Evolutionary conservation across 371 early-diverging fungal genomes (phyloP).

Genomic region (Chytridium lagenaria): DNA sequence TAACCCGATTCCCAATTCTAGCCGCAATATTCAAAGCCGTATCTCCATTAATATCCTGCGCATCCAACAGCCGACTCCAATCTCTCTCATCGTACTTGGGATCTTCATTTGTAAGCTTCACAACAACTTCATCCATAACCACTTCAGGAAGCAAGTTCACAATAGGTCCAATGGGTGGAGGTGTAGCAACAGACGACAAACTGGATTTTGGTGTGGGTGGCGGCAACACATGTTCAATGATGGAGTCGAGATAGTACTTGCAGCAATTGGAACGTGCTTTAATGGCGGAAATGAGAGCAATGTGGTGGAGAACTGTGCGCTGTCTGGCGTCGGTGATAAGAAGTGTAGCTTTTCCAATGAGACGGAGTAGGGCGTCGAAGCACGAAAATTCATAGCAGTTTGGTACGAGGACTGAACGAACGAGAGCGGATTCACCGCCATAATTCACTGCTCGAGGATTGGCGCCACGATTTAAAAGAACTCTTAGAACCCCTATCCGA

Average conservation of each 20-base stretch:
- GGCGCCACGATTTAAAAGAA: constrained; percentile 78
- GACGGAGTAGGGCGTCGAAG: constrained; percentile 77
- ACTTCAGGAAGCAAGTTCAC: neutral
- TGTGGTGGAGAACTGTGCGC: constrained; percentile 93
- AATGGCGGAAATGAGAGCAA: constrained; percentile 76
- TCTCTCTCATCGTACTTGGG: no score
- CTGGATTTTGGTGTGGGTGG: no score
- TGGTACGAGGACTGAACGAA: constrained; percentile 86
- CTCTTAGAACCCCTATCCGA: constrained; percentile 72
- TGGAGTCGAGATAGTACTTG: constrained; percentile 86
- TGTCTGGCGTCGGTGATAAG: constrained; percentile 78
- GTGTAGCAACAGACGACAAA: neutral
- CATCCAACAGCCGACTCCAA: constrained; percentile 78
- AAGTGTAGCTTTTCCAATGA: constrained; percentile 74
- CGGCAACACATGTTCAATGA: constrained; percentile 54
- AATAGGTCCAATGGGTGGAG: constrained; percentile 26
- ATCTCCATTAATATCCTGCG: constrained; percentile 86
- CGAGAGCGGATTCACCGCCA: constrained; percentile 88
- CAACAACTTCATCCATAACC: neutral
- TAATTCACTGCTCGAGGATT: constrained; percentile 65
- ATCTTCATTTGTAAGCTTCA: neutral
- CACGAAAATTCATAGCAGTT: constrained; percentile 86
- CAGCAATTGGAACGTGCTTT: constrained; percentile 79
- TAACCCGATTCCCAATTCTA: constrained; percentile 72
- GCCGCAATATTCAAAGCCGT: constrained; percentile 91